Conservation (phyloP, 345 rosid species). For the Pugionium cornutum region DNA sequence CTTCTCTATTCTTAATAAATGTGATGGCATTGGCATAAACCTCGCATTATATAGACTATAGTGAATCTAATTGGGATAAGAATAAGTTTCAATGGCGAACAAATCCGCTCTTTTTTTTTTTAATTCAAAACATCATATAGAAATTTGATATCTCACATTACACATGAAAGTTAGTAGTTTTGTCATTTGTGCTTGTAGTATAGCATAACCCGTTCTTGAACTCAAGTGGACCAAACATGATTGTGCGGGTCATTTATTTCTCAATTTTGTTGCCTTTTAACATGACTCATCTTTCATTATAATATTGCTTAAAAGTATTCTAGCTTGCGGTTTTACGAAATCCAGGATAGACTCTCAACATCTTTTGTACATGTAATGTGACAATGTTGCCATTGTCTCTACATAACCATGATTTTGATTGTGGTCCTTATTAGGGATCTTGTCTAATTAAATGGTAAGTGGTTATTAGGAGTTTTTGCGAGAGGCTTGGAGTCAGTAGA, state of each 20-base stretch:
- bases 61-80: background rate
- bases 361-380: background rate
- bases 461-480: background rate
- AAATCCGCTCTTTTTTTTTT: background rate
- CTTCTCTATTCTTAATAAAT: background rate
- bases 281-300: too few species aligned
- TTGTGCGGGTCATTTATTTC: too few species aligned
- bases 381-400: background rate
- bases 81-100: background rate
- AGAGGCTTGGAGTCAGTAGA: background rate
- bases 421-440: background rate
- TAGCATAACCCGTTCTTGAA: background rate
- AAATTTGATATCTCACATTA: background rate
- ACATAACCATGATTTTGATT: constrained; percentile 3
- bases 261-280: too few species aligned
- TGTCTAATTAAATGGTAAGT: too few species aligned
- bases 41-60: background rate
- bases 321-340: too few species aligned
- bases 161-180: background rate
- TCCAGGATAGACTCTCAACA: background rate
- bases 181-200: background rate
- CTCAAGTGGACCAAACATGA: too few species aligned
- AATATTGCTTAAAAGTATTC: too few species aligned
- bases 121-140: background rate
- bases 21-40: background rate